A percentile compares a stretch with the other conserved stretches of the same genome.
Evolutionary conservation across 2,329 filamentous ascomycete genomes (phyloP).

Genomic region (Fusarium guadeloupense): DNA sequence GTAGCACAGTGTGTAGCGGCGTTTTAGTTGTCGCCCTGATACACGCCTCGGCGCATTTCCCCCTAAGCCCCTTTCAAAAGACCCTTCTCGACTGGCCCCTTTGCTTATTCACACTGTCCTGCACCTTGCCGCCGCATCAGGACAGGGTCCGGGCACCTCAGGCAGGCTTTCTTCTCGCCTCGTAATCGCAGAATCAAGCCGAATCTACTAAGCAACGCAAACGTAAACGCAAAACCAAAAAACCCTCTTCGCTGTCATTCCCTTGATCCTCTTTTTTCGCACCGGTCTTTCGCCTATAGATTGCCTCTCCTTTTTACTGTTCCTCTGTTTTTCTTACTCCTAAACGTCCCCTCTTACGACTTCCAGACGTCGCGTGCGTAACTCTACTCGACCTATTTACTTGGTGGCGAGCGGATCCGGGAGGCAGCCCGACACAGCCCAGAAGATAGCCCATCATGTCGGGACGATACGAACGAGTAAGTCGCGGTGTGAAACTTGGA

Average conservation of each 20-base stretch:
- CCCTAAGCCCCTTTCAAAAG: not conserved
- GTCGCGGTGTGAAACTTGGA: slow-evolving; percentile 25
- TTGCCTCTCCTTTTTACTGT: slow-evolving; percentile 19
- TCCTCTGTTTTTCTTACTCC: not conserved
- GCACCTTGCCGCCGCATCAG: slow-evolving; percentile 14
- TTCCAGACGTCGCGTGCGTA: slow-evolving; percentile 3
- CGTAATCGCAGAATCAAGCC: slow-evolving; percentile 28
- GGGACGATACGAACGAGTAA: slow-evolving; percentile 67
- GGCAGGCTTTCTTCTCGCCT: slow-evolving; percentile 32
- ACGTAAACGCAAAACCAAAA: not conserved
- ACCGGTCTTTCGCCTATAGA: slow-evolving; percentile 14
- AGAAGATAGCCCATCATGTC: slow-evolving; percentile 55
- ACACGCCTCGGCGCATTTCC: not conserved
- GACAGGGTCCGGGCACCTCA: too few species aligned
- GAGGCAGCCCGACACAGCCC: slow-evolving; percentile 40
- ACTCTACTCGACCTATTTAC: slow-evolving; percentile 13
- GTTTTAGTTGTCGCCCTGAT: not conserved
- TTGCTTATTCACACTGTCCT: slow-evolving; percentile 20
- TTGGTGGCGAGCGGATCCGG: slow-evolving; percentile 29
- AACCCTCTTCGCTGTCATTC: slow-evolving; percentile 34
- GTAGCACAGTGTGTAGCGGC: slow-evolving; percentile 20
- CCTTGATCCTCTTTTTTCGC: slow-evolving; percentile 28
- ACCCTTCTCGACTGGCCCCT: slow-evolving; percentile 6
- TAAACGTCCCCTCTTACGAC: slow-evolving; percentile 1
- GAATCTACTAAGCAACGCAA: slow-evolving; percentile 20